Percentiles rank a stretch among this genome's conserved stretches.
Conservation (phyloP, 2,329 filamentous ascomycete species). For the Elsinoe fawcettii region DNA sequence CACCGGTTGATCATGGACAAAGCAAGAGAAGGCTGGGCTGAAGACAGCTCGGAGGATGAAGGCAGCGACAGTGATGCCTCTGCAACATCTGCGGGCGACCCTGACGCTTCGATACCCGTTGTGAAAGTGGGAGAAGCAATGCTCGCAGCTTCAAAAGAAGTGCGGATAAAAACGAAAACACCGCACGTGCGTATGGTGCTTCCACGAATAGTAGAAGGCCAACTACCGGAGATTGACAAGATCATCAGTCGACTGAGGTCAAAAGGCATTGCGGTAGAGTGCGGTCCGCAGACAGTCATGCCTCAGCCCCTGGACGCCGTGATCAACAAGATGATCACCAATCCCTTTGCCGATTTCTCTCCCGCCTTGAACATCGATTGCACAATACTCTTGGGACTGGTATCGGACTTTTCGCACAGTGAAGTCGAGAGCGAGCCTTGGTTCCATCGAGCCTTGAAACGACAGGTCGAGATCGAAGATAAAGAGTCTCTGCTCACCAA, state of each 20-base stretch:
- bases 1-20: slow-evolving; percentile 59
- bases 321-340: slow-evolving; percentile 29
- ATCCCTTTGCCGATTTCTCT: slow-evolving; percentile 33
- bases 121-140: slow-evolving; percentile 54
- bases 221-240: slow-evolving; percentile 47
- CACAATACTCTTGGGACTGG: slow-evolving; percentile 63
- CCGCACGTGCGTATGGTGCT: slow-evolving; percentile 55
- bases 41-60: slow-evolving; percentile 39
- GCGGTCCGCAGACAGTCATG: slow-evolving; percentile 24
- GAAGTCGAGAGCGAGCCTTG: slow-evolving; percentile 41
- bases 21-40: slow-evolving; percentile 59
- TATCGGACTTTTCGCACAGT: slow-evolving; percentile 64
- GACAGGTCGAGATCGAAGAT: slow-evolving; percentile 58
- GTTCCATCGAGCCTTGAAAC: slow-evolving; percentile 53
- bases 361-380: slow-evolving; percentile 54
- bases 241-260: slow-evolving; percentile 50
- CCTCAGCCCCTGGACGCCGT: slow-evolving; percentile 23
- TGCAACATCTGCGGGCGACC: slow-evolving; percentile 42
- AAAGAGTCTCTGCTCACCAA: slow-evolving; percentile 53
- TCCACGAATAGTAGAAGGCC: slow-evolving; percentile 48
- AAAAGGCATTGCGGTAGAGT: slow-evolving; percentile 37
- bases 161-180: slow-evolving; percentile 51
- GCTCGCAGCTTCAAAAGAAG: slow-evolving; percentile 48
- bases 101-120: slow-evolving; percentile 48
- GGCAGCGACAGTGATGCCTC: slow-evolving; percentile 35